Conservation (phyloP, 192 early-diverging fungal genomes). For the Obelidium mucronatum region DNA sequence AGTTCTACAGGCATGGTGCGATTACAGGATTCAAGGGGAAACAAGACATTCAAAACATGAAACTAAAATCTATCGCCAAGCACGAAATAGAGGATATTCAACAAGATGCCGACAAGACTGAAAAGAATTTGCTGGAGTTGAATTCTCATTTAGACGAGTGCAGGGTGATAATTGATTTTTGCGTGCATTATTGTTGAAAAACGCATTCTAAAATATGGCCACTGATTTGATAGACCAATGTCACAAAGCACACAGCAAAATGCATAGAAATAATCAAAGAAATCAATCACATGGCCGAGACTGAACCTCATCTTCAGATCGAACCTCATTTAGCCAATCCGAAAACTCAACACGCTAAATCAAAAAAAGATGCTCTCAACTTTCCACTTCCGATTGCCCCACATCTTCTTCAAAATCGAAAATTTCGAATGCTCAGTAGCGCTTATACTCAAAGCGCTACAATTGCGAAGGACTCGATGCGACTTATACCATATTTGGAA, state of each 20-base stretch:
- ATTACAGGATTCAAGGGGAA: constrained; percentile 33
- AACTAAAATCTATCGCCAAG: constrained; percentile 19
- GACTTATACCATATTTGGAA: constrained; percentile 15
- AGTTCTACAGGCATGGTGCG: constrained; percentile 16
- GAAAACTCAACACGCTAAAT: neutral
- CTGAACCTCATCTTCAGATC: neutral
- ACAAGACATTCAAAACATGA: constrained; percentile 18
- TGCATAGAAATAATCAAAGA: constrained; percentile 2
- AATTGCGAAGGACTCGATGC: neutral
- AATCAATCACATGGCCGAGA: constrained; percentile 16
- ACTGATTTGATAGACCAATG: neutral
- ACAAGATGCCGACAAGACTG: constrained; percentile 4
- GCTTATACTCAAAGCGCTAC: constrained; percentile 7
- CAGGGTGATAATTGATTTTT: constrained; percentile 9
- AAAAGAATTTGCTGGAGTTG: constrained; percentile 13
- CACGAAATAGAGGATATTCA: constrained; percentile 27
- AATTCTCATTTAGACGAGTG: constrained; percentile 1
- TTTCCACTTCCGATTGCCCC: constrained; percentile 12
- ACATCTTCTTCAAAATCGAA: constrained; percentile 10
- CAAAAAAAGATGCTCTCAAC: constrained; percentile 19
- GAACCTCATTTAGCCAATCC: constrained; percentile 18
- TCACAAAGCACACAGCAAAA: constrained; percentile 7
- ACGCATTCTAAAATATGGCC: neutral
- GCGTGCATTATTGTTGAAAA: neutral
- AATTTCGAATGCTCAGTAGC: constrained; percentile 2